Conservation (phyloP, 2,329 filamentous ascomycete species). For the Pseudofabraea citricarpa region DNA sequence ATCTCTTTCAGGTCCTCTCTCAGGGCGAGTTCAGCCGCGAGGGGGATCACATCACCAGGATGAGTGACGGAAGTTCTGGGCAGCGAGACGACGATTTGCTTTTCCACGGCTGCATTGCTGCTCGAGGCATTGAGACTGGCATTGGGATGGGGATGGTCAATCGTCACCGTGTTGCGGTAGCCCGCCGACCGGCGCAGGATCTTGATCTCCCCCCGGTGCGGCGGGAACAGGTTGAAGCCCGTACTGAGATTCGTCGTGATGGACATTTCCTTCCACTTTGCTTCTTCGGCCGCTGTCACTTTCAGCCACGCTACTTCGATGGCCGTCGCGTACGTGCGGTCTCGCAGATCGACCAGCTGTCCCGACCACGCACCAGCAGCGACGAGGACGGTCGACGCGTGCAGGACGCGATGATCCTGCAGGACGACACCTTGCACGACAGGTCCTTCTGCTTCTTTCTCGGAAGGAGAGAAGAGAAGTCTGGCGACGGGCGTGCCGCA, state of each 20-base stretch:
- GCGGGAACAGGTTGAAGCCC: not conserved
- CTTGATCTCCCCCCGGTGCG: not conserved
- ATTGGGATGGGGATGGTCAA: not conserved
- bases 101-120: not conserved
- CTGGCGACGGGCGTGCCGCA: slow-evolving; percentile 15
- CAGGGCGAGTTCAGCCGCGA: not conserved
- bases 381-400: slow-evolving; percentile 8
- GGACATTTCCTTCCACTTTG: slow-evolving; percentile 23
- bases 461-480: not conserved
- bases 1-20: not conserved
- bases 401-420: slow-evolving; percentile 3
- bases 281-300: not conserved
- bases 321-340: not conserved
- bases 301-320: not conserved
- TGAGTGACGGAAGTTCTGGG: not conserved
- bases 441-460: not conserved
- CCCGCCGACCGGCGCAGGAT: not conserved
- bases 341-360: not conserved
- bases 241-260: slow-evolving; percentile 17
- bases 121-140: not conserved
- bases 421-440: not conserved
- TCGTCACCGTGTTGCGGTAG: not conserved
- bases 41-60: not conserved
- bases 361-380: not conserved
- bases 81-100: not conserved